Percentiles rank a stretch among this genome's conserved stretches.
phyloP scores from a whole-genome alignment of 2,329 filamentous ascomycete species.

The Fusarium subtropicale region DNA sequence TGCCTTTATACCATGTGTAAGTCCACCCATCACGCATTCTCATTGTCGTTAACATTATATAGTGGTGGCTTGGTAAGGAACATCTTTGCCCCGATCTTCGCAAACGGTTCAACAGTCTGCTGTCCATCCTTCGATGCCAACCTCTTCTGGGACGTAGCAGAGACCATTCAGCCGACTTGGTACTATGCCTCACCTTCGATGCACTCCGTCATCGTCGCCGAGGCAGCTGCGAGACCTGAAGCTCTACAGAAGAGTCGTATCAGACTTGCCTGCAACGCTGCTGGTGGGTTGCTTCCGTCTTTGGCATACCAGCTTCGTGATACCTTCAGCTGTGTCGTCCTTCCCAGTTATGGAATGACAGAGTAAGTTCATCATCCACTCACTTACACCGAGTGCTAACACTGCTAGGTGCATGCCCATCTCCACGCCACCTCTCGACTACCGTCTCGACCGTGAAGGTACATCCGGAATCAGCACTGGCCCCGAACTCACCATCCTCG shows the following conservation, averaged over 20 bases:
- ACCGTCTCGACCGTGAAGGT: conserved; percentile 5
- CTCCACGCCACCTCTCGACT: conserved; percentile 1
- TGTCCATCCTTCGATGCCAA: conserved; percentile 19
- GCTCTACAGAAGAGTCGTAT: neutral
- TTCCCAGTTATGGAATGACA: conserved; percentile 24
- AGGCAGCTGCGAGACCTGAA: conserved; percentile 2
- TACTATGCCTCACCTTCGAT: conserved; percentile 18
- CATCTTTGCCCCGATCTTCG: conserved; percentile 4
- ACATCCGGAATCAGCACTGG: conserved; percentile 21
- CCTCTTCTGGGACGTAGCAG: conserved; percentile 13
- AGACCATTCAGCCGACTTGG: conserved; percentile 11
- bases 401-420: conserved; percentile 3
- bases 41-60: accelerated
- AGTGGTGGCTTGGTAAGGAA: conserved; percentile 8
- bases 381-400: neutral
- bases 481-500: conserved; percentile 7
- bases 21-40: accelerated
- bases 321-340: neutral
- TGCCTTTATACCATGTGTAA: conserved; percentile 22
- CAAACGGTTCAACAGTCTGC: neutral
- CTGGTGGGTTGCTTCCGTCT: neutral
- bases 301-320: conserved; percentile 15
- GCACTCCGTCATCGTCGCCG: conserved; percentile 13
- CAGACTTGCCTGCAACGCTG: conserved; percentile 9
- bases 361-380: neutral